A percentile compares a stretch with the other conserved stretches of the same genome.
Conservation (phyloP, 768 basidiomycete genomes). For the Pisolithus albus region DNA sequence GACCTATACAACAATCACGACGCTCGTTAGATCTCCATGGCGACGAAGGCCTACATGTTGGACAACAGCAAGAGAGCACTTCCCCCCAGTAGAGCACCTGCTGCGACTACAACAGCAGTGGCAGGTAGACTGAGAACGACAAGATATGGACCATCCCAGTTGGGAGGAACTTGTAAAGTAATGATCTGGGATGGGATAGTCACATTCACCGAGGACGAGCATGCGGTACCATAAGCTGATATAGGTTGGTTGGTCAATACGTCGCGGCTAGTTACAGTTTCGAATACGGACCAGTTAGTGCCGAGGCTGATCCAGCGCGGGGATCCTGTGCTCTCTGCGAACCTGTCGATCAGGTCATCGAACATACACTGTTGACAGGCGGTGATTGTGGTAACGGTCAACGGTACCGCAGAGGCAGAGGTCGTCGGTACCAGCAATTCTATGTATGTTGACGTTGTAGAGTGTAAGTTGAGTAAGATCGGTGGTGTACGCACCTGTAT, state of each 20-base stretch:
- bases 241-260: slow-evolving; percentile 4
- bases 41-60: slow-evolving; percentile 33
- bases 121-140: slow-evolving; percentile 38
- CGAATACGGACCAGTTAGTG: slow-evolving; percentile 45
- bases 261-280: background rate
- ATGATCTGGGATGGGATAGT: slow-evolving; percentile 34
- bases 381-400: slow-evolving; percentile 37
- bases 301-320: slow-evolving; percentile 50
- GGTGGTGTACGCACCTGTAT: slow-evolving; percentile 18
- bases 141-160: slow-evolving; percentile 58
- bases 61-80: slow-evolving; percentile 47
- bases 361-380: slow-evolving; percentile 68
- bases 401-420: slow-evolving; percentile 49
- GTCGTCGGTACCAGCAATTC: slow-evolving; percentile 39
- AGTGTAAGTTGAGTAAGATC: slow-evolving; percentile 21
- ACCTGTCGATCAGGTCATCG: slow-evolving; percentile 42
- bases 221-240: slow-evolving; percentile 51
- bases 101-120: slow-evolving; percentile 38
- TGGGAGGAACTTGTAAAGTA: slow-evolving; percentile 38
- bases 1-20: too few species aligned
- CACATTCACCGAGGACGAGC: slow-evolving; percentile 31
- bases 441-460: slow-evolving; percentile 12
- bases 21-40: too few species aligned
- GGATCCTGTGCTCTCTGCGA: slow-evolving; percentile 45
- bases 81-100: slow-evolving; percentile 41